These are phyloP conservation scores for Fusarium metavorans DNA, from an alignment of 2,329 filamentous ascomycete species.

Conservation along the genomic window DNA sequence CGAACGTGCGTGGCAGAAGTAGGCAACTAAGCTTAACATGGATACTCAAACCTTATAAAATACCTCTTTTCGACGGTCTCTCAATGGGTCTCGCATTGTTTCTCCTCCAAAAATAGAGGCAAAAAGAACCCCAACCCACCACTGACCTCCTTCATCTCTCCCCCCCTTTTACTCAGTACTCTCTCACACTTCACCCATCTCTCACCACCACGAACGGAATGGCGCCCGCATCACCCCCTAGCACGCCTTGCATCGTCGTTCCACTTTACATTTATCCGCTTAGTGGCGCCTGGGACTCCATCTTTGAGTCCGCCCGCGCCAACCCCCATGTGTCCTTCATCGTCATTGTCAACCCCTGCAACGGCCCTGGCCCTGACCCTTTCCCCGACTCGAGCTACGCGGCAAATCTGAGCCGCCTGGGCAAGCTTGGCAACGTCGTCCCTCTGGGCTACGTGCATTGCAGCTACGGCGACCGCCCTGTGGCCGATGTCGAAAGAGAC, in stretches of 20 bases:
- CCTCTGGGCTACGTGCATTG: conserved; percentile 34
- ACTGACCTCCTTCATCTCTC: background rate
- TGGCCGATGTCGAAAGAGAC: conserved; percentile 10
- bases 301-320: conserved; percentile 19
- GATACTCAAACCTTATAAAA: background rate
- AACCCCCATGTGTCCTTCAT: conserved; percentile 21
- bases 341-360: conserved; percentile 27
- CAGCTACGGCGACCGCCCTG: conserved; percentile 20
- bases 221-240: background rate
- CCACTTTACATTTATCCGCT: conserved; percentile 32
- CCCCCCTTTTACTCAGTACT: background rate
- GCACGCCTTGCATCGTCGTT: conserved; percentile 18
- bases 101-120: background rate
- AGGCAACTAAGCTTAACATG: background rate
- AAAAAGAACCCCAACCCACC: background rate
- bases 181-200: background rate
- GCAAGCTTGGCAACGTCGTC: background rate
- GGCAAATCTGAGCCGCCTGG: conserved; percentile 9
- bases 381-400: conserved; percentile 24
- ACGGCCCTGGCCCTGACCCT: conserved; percentile 19
- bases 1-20: background rate
- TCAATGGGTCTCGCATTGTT: background rate
- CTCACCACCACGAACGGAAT: background rate
- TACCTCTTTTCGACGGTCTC: background rate
- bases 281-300: conserved; percentile 20